Evolutionary conservation across 2,329 filamentous ascomycete species (phyloP).

Genomic region (Gaeumannomyces tritici): DNA sequence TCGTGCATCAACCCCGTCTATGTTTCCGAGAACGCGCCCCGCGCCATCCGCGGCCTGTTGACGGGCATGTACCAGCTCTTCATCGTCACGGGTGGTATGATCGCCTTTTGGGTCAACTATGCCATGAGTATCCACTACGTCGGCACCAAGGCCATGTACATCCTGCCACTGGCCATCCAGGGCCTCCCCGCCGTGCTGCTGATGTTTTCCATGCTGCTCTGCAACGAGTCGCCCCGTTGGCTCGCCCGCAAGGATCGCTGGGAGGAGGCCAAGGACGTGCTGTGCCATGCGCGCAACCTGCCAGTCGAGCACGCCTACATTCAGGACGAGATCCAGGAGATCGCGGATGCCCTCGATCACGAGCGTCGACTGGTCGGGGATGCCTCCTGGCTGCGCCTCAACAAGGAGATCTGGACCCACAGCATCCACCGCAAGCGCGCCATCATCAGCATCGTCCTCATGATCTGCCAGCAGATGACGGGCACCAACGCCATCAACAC

Average conservation of each 20-base stretch:
- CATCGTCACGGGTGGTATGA: conserved; percentile 31
- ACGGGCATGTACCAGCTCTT: conserved; percentile 53
- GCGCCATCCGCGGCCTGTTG: conserved; percentile 47
- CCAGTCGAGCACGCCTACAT: conserved; percentile 25
- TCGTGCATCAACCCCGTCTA: conserved; percentile 52
- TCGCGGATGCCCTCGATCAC: conserved; percentile 17
- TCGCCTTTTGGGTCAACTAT: conserved; percentile 46
- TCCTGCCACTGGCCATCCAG: conserved; percentile 49
- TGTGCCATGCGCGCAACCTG: conserved; percentile 34
- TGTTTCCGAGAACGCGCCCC: conserved; percentile 50
- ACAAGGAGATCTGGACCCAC: conserved; percentile 19
- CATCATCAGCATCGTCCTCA: conserved; percentile 35
- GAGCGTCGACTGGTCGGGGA: conserved; percentile 15
- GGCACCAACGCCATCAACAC: conserved; percentile 60
- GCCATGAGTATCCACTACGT: conserved; percentile 28
- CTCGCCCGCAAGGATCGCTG: conserved; percentile 58
- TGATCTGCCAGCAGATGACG: conserved; percentile 45
- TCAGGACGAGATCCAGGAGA: conserved; percentile 21
- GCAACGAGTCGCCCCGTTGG: conserved; percentile 60
- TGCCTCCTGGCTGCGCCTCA: conserved; percentile 13
- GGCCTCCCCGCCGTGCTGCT: conserved; percentile 45
- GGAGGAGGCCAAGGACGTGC: conserved; percentile 51
- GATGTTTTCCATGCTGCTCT: conserved; percentile 43
- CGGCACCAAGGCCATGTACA: conserved; percentile 10
- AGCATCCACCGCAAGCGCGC: conserved; percentile 36